Conservation (phyloP, 2,329 filamentous ascomycete species). For the Aspergillus sojae region DNA sequence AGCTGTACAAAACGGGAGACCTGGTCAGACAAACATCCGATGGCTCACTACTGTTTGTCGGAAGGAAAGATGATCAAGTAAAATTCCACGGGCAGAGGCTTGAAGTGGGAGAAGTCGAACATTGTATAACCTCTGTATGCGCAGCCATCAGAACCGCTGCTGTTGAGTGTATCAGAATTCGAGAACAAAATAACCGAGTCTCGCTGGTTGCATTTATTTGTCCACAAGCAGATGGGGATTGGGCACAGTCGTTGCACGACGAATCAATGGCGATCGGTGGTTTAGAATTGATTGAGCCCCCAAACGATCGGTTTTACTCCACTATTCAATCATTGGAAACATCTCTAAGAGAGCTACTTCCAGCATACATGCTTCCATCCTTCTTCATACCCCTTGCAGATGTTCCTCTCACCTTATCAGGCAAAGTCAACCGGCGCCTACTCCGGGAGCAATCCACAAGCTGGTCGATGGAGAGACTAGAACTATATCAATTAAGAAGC, state of each 20-base stretch:
- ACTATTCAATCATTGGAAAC: neutral
- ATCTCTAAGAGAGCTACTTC: neutral
- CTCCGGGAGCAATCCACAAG: neutral
- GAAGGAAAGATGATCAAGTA: conserved; percentile 38
- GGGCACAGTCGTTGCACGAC: neutral
- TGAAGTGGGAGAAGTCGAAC: conserved; percentile 38
- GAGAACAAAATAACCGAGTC: neutral
- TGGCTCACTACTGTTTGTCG: conserved; percentile 33
- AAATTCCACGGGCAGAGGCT: conserved; percentile 40
- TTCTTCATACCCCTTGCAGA: neutral
- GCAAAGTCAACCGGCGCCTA: conserved; percentile 5
- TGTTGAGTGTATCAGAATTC: neutral
- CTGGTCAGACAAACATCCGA: conserved; percentile 33
- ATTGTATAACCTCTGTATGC: conserved; percentile 15
- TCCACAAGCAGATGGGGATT: neutral
- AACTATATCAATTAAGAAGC: too few relatives aligned
- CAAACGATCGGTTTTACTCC: neutral
- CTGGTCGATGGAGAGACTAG: too few relatives aligned
- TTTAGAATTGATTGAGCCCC: neutral
- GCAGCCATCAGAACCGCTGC: neutral
- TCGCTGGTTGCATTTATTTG: neutral
- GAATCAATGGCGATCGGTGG: neutral
- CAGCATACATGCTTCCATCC: conserved; percentile 4
- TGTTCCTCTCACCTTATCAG: neutral
- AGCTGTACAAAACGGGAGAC: conserved; percentile 41